Conservation (phyloP, 192 early-diverging fungal species). For the Phycomyces blakesleeanus region DNA sequence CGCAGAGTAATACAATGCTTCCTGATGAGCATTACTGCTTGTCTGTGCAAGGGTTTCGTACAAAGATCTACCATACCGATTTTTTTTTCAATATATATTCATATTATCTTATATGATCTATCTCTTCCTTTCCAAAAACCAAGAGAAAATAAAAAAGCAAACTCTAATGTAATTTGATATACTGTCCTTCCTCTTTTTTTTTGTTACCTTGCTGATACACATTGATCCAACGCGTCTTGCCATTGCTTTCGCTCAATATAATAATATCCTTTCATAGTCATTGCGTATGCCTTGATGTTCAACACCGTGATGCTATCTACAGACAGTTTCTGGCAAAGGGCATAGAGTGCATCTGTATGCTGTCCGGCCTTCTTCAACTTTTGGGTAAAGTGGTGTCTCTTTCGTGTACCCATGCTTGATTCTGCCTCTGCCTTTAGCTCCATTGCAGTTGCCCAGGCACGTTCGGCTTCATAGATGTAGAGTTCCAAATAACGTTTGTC, state of each 20-base stretch:
- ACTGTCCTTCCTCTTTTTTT: no score
- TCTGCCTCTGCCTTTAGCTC: slow-evolving; percentile 61
- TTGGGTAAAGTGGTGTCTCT: slow-evolving; percentile 61
- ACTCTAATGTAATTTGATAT: no score
- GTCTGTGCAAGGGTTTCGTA: slow-evolving; percentile 61
- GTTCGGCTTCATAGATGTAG: slow-evolving; percentile 67
- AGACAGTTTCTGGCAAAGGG: slow-evolving; percentile 40
- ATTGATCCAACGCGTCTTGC: slow-evolving; percentile 60
- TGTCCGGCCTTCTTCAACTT: slow-evolving; percentile 61
- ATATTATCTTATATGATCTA: not conserved
- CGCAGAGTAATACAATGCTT: slow-evolving; percentile 58
- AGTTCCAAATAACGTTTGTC: slow-evolving; percentile 57
- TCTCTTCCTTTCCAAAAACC: not conserved
- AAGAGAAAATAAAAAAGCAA: no score
- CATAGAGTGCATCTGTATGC: slow-evolving; percentile 41
- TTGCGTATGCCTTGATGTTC: slow-evolving; percentile 68
- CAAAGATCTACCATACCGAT: slow-evolving; percentile 43
- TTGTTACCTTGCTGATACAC: slow-evolving; percentile 55
- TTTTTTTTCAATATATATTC: not conserved
- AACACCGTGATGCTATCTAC: slow-evolving; percentile 51
- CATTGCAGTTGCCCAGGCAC: slow-evolving; percentile 76
- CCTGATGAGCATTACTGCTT: slow-evolving; percentile 50
- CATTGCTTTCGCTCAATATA: slow-evolving; percentile 67
- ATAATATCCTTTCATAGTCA: slow-evolving; percentile 62
- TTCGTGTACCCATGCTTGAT: slow-evolving; percentile 57